These are phyloP conservation scores for Emmonsia crescens DNA, from an alignment of 2,329 filamentous ascomycete genomes.

Conservation along the genomic window DNA sequence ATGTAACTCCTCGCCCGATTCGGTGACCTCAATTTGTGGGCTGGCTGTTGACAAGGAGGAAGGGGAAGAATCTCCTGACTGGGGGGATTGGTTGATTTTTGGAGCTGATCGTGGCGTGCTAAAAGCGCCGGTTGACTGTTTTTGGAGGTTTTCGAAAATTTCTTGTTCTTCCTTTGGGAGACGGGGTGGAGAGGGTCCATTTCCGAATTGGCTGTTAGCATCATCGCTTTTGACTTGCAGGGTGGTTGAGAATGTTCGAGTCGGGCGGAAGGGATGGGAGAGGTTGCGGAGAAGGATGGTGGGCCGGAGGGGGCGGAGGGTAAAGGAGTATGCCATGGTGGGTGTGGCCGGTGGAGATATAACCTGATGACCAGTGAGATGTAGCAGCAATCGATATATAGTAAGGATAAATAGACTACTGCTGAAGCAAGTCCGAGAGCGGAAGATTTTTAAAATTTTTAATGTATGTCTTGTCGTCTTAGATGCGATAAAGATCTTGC, in stretches of 20 bases:
- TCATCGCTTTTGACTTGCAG: conserved; percentile 13
- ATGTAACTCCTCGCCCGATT: conserved; percentile 47
- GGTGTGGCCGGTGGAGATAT: background rate
- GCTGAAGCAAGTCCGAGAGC: background rate
- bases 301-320: background rate
- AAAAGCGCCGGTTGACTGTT: conserved; percentile 63
- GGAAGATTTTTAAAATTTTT: too few species aligned
- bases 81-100: conserved; percentile 42
- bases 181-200: conserved; percentile 63
- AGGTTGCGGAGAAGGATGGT: background rate
- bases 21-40: background rate
- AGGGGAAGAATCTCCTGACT: conserved; percentile 18
- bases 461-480: too few species aligned
- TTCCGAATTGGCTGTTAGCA: conserved; percentile 21
- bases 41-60: conserved; percentile 27
- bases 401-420: background rate
- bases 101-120: conserved; percentile 47
- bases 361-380: background rate
- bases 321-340: background rate
- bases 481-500: background rate
- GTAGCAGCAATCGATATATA: background rate
- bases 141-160: conserved; percentile 78
- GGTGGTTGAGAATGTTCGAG: background rate
- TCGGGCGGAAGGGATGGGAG: background rate
- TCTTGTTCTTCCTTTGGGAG: conserved; percentile 83